These are phyloP conservation scores for Hortiboletus campestris DNA, from an alignment of 768 basidiomycete genomes.

Conservation along the genomic window DNA sequence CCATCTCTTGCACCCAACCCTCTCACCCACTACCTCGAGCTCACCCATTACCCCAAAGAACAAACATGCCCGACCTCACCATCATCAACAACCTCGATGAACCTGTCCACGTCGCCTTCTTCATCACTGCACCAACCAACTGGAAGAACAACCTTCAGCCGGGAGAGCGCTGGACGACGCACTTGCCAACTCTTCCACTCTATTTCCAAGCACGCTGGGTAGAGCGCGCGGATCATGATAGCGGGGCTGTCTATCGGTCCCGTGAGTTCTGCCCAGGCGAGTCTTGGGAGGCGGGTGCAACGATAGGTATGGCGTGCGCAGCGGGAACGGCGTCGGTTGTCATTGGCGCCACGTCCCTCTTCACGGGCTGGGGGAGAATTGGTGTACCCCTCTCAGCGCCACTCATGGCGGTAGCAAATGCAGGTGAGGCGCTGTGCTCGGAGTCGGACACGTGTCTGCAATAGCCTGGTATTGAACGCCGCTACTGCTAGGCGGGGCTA, in stretches of 20 bases:
- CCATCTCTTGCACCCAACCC: neutral
- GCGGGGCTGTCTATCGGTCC: conserved; percentile 3
- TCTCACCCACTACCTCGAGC: neutral
- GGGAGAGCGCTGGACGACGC: conserved; percentile 17
- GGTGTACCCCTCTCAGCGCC: conserved; percentile 3
- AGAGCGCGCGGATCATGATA: conserved; percentile 9
- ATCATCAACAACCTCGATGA: conserved; percentile 20
- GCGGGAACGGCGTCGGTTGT: conserved; percentile 22
- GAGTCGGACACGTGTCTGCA: neutral
- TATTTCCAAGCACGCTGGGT: conserved; percentile 15
- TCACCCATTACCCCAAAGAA: neutral
- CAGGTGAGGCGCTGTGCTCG: neutral
- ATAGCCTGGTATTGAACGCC: neutral
- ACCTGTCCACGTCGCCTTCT: conserved; percentile 22
- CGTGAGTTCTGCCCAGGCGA: conserved; percentile 15
- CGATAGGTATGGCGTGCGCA: conserved; percentile 15
- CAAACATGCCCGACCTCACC: conserved; percentile 18
- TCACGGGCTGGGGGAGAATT: neutral
- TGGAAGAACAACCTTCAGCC: conserved; percentile 21
- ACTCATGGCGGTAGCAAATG: conserved; percentile 11
- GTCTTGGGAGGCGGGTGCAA: conserved; percentile 19
- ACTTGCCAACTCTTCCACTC: conserved; percentile 9
- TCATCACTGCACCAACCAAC: conserved; percentile 3
- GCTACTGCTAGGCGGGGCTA: conserved; percentile 2
- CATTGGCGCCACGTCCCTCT: neutral